Base-by-base conservation (phyloP, 2,329 filamentous ascomycete species). In the Aspergillus ustus region DNA sequence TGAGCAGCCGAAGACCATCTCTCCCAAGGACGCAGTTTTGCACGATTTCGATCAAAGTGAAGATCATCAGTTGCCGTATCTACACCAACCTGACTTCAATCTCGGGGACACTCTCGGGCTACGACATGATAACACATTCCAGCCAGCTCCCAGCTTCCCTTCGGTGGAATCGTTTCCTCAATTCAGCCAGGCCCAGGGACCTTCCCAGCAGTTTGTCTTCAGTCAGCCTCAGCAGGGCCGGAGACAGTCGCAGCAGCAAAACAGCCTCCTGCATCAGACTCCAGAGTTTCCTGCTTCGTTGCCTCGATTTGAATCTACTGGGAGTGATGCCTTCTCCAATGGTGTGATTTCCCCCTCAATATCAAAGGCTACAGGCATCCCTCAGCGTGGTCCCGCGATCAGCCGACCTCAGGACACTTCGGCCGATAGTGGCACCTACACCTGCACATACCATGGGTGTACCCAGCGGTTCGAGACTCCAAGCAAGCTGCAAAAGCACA, bases 381-480 rank as follows among this genome's bases (percentile, higher is more conserved):
- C 69, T 40, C 65, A 69, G 9, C 67, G 74, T 57, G 34, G 34
- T 40, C 5, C 13, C 8, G 68, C 73, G 29, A 70, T 77, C 44
- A 73, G 80, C 65, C 82, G 86, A 81, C 92, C 92, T 0, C 75
- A 80, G 1, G 83, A 87, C 45, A 88, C 89, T 2, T 82, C 83
- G 17, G 91, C 92, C 0, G 91, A 96, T 67, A 86, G 89, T 20
- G 94, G 94, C 13, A 97, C 93, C 0, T 99, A 97, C 79, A 96
- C 93, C 1, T 99, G 95, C 78, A 97, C 93, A 0, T 97, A 97
- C 71, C 93, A 96, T 71, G 92, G 93, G 11, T 98, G 95, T 74
- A 89, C 89, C 0, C 83, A 90, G 67, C 90, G 95, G 57, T 99
- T 99, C 72, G 92, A 96, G 68, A 92, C 92, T 1, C 92, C 93